These are phyloP conservation scores for Allomyces macrogynus DNA, from an alignment of 192 early-diverging fungal genomes.

Conservation along the genomic window DNA sequence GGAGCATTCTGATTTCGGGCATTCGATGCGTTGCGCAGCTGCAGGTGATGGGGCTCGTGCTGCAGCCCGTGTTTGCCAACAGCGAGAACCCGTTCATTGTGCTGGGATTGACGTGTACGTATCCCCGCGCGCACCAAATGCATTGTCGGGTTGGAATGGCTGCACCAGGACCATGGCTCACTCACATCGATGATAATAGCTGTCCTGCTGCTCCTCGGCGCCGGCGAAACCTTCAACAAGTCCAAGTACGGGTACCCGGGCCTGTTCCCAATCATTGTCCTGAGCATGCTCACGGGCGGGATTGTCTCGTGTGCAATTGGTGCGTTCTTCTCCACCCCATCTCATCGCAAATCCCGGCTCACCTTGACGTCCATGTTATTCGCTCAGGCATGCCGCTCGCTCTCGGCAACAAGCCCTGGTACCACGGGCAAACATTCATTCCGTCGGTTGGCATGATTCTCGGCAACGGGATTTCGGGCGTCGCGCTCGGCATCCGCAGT, in stretches of 20 bases:
- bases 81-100: not conserved
- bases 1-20: not conserved
- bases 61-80: not conserved
- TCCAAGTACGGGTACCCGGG: not conserved
- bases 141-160: too few relatives aligned
- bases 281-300: not conserved
- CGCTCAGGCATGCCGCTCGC: not conserved
- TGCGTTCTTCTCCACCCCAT: not conserved
- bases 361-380: not conserved
- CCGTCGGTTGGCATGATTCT: constrained; percentile 56
- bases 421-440: not conserved
- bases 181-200: not conserved
- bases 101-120: not conserved
- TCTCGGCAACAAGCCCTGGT: not conserved
- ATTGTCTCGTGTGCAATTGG: not conserved
- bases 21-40: not conserved
- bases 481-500: constrained; percentile 38
- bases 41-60: not conserved
- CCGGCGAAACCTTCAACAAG: not conserved
- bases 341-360: not conserved
- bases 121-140: too few relatives aligned
- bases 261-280: not conserved
- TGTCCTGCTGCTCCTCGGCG: not conserved
- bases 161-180: too few relatives aligned
- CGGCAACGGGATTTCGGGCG: constrained; percentile 55